Evolutionary conservation across 805 yeast species (phyloP).

Genomic region (Yarrowia divulgata): DNA sequence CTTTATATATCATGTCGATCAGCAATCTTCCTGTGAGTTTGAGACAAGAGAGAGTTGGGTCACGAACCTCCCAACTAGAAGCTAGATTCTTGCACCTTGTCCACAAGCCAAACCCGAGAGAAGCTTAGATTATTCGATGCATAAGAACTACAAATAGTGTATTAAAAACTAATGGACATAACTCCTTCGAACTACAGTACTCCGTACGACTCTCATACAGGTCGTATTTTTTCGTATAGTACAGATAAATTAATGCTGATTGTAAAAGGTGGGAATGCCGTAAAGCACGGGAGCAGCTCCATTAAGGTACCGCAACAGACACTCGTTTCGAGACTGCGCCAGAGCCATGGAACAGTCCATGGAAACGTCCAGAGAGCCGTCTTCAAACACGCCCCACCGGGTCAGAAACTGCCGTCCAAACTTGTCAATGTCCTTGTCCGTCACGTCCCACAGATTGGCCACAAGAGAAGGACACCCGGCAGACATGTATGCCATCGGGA

Average conservation of each 20-base stretch:
- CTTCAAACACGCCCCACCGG: slow-evolving; percentile 66
- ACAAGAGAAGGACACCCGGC: slow-evolving; percentile 85
- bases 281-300: slow-evolving; percentile 94
- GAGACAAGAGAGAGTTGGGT: too few relatives aligned
- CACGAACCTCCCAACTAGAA: too few relatives aligned
- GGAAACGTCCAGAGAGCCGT: neutral
- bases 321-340: slow-evolving; percentile 64
- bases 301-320: slow-evolving; percentile 76
- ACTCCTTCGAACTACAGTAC: too few relatives aligned
- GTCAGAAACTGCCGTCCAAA: slow-evolving; percentile 69
- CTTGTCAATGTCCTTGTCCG: slow-evolving; percentile 91
- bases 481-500: slow-evolving; percentile 72
- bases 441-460: slow-evolving; percentile 95
- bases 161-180: too few relatives aligned
- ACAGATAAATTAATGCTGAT: slow-evolving; percentile 24
- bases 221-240: too few relatives aligned
- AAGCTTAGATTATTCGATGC: too few relatives aligned
- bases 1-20: too few relatives aligned
- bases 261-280: slow-evolving; percentile 68
- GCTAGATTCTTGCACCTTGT: too few relatives aligned
- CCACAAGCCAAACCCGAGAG: too few relatives aligned
- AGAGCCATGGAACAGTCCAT: slow-evolving; percentile 57
- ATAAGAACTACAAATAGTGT: too few relatives aligned
- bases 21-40: too few relatives aligned
- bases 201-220: too few relatives aligned